These are phyloP conservation scores for Davidsoniella neocaledoniae DNA, from an alignment of 2,329 filamentous ascomycete genomes.

Conservation along the genomic window DNA sequence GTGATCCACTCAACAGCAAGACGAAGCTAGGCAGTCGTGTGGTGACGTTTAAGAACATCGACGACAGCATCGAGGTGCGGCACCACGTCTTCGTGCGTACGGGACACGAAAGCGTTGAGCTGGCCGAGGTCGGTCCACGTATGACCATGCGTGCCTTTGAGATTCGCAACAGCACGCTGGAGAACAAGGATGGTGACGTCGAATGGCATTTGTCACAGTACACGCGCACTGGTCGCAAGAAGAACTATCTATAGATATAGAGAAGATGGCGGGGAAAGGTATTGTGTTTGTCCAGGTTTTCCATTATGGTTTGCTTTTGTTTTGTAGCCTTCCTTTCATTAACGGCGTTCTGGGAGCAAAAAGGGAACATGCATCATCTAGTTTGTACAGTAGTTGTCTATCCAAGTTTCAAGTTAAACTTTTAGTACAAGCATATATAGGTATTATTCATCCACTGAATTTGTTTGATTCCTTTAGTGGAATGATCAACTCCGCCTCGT, in stretches of 20 bases:
- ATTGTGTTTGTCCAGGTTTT: not conserved
- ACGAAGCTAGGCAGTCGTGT: conserved; percentile 72
- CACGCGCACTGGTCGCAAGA: conserved; percentile 83
- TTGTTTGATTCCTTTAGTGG: not conserved
- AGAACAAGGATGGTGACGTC: conserved; percentile 87
- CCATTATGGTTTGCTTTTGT: not conserved
- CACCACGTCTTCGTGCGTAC: conserved; percentile 77
- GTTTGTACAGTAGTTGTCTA: not conserved
- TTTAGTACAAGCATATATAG: not conserved
- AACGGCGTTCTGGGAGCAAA: conserved; percentile 10
- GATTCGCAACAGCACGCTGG: conserved; percentile 76
- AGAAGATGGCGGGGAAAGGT: not conserved
- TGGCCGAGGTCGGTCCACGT: conserved; percentile 77
- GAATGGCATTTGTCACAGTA: conserved; percentile 97
- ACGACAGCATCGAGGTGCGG: conserved; percentile 83
- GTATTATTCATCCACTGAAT: not conserved
- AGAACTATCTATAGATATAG: conserved; percentile 65
- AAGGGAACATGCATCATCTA: not conserved
- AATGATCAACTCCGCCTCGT: not conserved
- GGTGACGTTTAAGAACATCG: conserved; percentile 86
- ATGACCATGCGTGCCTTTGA: conserved; percentile 98
- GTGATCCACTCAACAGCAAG: conserved; percentile 55
- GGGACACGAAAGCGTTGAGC: conserved; percentile 72
- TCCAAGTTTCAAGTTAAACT: not conserved
- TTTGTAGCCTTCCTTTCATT: not conserved